Conservation (phyloP, 257 asterid species). For the Nicotiana otophora region DNA sequence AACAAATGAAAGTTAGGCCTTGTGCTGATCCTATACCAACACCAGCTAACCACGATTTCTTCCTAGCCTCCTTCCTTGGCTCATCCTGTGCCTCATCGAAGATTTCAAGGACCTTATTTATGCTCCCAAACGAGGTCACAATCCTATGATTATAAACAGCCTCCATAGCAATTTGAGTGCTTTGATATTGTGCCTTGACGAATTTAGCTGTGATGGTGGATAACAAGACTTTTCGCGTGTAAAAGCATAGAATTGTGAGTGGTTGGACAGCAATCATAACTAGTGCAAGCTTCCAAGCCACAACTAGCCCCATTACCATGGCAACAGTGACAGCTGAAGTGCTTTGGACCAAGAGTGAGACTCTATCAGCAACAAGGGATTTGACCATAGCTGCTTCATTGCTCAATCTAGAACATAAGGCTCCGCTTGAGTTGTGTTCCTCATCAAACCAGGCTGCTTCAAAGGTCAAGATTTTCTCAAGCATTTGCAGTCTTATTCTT, state of each 20-base stretch:
- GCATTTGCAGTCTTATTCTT: constrained; percentile 50
- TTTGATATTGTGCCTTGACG: constrained; percentile 59
- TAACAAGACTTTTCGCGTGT: constrained; percentile 55
- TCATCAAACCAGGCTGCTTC: constrained; percentile 83
- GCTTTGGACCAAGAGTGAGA: constrained; percentile 58
- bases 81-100: constrained; percentile 75
- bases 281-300: constrained; percentile 86
- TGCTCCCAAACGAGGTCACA: constrained; percentile 68
- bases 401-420: constrained; percentile 54
- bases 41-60: constrained; percentile 77
- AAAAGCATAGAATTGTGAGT: constrained; percentile 64
- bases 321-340: constrained; percentile 62
- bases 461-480: constrained; percentile 55
- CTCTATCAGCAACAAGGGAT: constrained; percentile 72
- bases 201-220: constrained; percentile 59
- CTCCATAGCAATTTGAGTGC: constrained; percentile 77
- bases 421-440: constrained; percentile 63
- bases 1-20: constrained; percentile 71
- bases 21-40: constrained; percentile 90
- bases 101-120: constrained; percentile 48
- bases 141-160: constrained; percentile 71
- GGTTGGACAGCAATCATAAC: constrained; percentile 90
- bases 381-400: constrained; percentile 74
- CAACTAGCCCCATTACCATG: constrained; percentile 51
- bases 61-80: constrained; percentile 68